phyloP scores from a whole-genome alignment of 228 moss, liverwort and hornwort species.

The Sphagnum fallax region DNA sequence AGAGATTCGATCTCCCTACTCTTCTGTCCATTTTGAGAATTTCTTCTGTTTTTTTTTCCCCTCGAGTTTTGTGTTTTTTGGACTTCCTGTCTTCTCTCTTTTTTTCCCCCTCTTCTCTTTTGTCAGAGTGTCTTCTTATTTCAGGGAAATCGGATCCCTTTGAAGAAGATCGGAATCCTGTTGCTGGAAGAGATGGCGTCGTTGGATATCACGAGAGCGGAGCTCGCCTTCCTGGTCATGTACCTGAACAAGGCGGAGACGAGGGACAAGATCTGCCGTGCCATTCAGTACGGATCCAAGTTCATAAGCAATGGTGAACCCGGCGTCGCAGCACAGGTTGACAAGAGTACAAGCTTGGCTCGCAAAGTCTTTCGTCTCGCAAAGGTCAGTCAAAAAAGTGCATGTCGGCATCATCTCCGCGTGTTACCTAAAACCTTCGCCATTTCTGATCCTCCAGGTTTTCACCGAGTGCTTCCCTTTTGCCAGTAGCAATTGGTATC shows the following conservation, averaged over 20 bases:
- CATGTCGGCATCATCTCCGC: no score
- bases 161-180: no score
- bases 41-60: no score
- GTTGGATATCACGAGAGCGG: conserved; percentile 71
- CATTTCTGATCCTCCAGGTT: no score
- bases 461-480: no score
- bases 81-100: no score
- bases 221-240: conserved; percentile 76
- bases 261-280: conserved; percentile 88
- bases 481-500: no score
- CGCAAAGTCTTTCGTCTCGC: conserved; percentile 95
- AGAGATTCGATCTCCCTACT: background rate
- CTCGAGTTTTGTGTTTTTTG: no score
- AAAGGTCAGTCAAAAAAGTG: conserved; percentile 35
- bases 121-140: no score
- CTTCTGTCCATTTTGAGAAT: background rate
- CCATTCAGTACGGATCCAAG: conserved; percentile 98
- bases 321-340: conserved; percentile 73
- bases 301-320: conserved; percentile 86
- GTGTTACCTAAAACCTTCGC: no score
- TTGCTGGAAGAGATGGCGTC: conserved; percentile 24
- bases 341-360: conserved; percentile 88
- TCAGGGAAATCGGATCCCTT: no score
- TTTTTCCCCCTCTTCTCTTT: no score
- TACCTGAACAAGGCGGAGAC: conserved; percentile 89